Evolutionary conservation across 1,139 yeast species (phyloP).

Genomic region (Suhomyces guaymorum): DNA sequence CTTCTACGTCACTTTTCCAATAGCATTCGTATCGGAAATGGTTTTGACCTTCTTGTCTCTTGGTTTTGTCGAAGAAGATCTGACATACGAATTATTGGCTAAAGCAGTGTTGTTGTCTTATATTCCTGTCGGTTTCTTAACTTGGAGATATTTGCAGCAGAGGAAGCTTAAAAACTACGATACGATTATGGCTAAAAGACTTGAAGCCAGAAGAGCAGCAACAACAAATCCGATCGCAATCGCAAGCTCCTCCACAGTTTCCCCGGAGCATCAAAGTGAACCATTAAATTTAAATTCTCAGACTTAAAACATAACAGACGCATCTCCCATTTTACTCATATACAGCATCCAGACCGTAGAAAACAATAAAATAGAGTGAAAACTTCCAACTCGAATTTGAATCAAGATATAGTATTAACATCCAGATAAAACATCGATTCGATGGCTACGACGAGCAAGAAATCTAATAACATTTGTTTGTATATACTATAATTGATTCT

Average conservation of each 20-base stretch:
- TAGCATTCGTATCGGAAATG: conserved; percentile 51
- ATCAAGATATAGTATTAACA: too few relatives aligned
- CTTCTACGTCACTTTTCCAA: conserved; percentile 47
- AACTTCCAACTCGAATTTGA: too few relatives aligned
- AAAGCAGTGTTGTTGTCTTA: conserved; percentile 33
- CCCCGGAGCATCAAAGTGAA: conserved; percentile 7
- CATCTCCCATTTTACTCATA: too few relatives aligned
- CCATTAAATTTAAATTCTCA: too few relatives aligned
- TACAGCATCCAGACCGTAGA: too few relatives aligned
- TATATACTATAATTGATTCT: conserved; percentile 11
- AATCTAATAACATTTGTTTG: conserved; percentile 4
- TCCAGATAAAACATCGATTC: not conserved
- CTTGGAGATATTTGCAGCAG: conserved; percentile 34
- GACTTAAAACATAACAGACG: too few relatives aligned
- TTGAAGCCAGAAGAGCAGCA: conserved; percentile 1
- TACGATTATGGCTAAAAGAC: conserved; percentile 27
- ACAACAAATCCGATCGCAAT: not conserved
- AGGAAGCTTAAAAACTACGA: conserved; percentile 27
- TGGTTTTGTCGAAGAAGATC: conserved; percentile 41
- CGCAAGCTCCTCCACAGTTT: conserved; percentile 1
- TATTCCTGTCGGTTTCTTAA: conserved; percentile 39
- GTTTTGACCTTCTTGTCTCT: conserved; percentile 52
- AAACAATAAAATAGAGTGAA: too few relatives aligned
- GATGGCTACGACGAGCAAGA: not conserved
- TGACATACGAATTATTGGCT: conserved; percentile 28